Evolutionary conservation across 176 grass and related monocot genomes (phyloP).

Genomic region (Carex myosuroides): DNA sequence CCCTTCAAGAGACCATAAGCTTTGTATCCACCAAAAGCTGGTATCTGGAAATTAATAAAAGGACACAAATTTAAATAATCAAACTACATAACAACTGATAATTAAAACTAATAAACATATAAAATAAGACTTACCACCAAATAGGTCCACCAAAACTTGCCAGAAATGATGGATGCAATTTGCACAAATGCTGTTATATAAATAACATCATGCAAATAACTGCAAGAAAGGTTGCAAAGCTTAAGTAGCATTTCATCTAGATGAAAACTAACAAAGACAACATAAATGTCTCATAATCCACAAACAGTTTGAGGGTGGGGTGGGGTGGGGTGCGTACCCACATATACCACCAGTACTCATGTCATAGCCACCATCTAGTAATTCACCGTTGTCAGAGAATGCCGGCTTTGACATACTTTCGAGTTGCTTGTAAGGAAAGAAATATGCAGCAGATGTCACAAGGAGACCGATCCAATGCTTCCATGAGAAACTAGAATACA

Average conservation of each 20-base stretch:
- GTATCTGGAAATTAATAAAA: constrained; percentile 53
- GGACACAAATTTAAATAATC: constrained; percentile 2
- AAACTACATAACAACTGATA: background rate
- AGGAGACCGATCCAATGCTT: constrained; percentile 91
- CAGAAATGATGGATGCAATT: constrained; percentile 76
- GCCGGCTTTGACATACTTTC: constrained; percentile 66
- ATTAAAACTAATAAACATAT: constrained; percentile 11
- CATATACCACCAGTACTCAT: constrained; percentile 71
- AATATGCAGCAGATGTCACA: constrained; percentile 68
- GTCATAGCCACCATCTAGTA: constrained; percentile 74
- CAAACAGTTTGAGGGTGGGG: background rate
- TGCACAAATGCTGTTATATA: constrained; percentile 91
- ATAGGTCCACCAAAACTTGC: constrained; percentile 97
- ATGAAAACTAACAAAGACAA: background rate
- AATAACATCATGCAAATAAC: constrained; percentile 93
- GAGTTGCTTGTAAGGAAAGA: constrained; percentile 81
- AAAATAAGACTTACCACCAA: constrained; percentile 57
- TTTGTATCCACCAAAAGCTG: constrained; percentile 81
- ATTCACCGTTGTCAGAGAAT: constrained; percentile 52
- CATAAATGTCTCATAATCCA: background rate
- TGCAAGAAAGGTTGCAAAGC: constrained; percentile 17
- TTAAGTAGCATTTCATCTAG: background rate
- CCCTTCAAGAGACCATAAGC: constrained; percentile 63
- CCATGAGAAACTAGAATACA: constrained; percentile 92
- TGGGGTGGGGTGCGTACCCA: constrained; percentile 33